Percentiles rank a stretch among this genome's conserved stretches.
These are phyloP conservation scores for Biancaea sappan DNA, from an alignment of 306 rosid genomes.

Conservation along the genomic window DNA sequence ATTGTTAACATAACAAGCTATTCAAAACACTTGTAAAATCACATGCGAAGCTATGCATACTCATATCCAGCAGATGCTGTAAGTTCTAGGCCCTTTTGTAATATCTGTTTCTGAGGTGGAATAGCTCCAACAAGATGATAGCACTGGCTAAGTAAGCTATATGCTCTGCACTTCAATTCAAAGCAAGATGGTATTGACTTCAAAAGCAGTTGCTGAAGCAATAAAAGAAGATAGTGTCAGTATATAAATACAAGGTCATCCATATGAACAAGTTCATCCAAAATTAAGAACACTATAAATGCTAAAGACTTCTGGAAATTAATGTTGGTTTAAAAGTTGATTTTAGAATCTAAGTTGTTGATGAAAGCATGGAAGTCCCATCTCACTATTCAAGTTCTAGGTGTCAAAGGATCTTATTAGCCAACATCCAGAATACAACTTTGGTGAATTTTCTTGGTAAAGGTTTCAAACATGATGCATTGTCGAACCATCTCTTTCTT, in stretches of 20 bases:
- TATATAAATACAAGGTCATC: background rate
- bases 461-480: background rate
- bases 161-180: constrained; percentile 86
- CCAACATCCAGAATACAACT: background rate
- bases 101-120: constrained; percentile 77
- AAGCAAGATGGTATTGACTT: constrained; percentile 85
- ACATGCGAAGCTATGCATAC: constrained; percentile 43
- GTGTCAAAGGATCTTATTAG: background rate
- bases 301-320: background rate
- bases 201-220: constrained; percentile 69
- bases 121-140: constrained; percentile 93
- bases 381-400: constrained; percentile 8
- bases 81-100: constrained; percentile 81
- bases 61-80: constrained; percentile 60
- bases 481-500: constrained; percentile 1
- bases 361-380: constrained; percentile 3
- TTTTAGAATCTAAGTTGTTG: background rate
- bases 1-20: background rate
- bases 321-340: background rate
- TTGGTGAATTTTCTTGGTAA: background rate
- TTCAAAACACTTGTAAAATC: background rate
- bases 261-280: background rate
- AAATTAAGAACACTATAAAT: background rate
- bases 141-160: constrained; percentile 86
- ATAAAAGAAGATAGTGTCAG: constrained; percentile 1